Evolutionary conservation across 2,329 filamentous ascomycete species (phyloP), one percentile per base, ranked within the genome.

Genomic region (Boeremia lycopersici): DNA sequence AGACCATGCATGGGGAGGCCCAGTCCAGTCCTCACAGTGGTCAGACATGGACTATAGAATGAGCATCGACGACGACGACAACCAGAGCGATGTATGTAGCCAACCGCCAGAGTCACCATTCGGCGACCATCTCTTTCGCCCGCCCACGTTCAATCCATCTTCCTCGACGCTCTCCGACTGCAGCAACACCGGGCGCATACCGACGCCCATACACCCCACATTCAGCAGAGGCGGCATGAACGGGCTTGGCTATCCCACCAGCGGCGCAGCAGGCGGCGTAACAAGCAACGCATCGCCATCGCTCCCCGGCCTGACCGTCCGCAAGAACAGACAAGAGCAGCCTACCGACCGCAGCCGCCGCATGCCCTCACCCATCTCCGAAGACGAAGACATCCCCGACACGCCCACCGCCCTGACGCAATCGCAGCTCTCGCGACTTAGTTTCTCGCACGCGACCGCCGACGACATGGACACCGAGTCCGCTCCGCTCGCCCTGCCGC

Each of bases 341-440:
- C 55, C 64, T 19, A 45, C 62, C 35, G 64, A 73, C 45, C 60
- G 70, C 15, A 67, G 59, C 35, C 56, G 68, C 19, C 70, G 72
- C 39, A 76, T 76, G 71, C 74, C 74, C 3, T 77, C 74, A 17
- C 74, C 74, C 41, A 76, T 77, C 40, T 74, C 72, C 6, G 74
- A 77, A 51, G 72, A 75, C 55, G 74, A 75, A 40, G 71, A 72
- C 41, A 58, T 73, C 11, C 69, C 72, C 7, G 71, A 73, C 40
- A 74, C 72, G 5, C 71, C 72, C 7, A 75, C 73, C 1, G 69
- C 71, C 0, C 55, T 74, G 29, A 72, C 74, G 6, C 70, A 74
- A 43, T 73, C 69, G 17, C 74, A 75, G 50, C 67, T 77, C 17
- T 72, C 68, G 41, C 70, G 74, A 39, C 70, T 76, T 35, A 74